Base-by-base conservation (phyloP, 305 asterid species). In the Fraxinus floribunda region DNA sequence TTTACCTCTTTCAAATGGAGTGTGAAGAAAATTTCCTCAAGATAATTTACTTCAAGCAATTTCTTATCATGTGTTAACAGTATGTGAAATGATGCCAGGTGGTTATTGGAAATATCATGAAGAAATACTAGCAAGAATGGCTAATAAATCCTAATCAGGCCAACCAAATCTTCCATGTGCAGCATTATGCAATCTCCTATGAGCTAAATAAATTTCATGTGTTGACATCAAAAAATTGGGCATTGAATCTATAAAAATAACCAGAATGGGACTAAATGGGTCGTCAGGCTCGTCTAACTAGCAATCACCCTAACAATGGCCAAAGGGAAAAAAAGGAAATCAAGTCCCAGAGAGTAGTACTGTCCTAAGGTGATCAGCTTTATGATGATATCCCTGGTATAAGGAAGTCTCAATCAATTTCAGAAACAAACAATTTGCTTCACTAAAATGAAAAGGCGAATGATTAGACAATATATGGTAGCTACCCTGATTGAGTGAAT, bases 401-500 rank as follows among this genome's bases (percentile, higher is more conserved):
- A 22, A 3, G 16, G 29, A 18, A 62, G 30, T 24, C 35, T 10
- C 72, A 64, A 32, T 70, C 30, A 24, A 13, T 24, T 66, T 66
- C 39, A 70, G 41, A 49, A 29, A 71, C 29, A 80, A 82, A 57
- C 18, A 76, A 46, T 29, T 46, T 16, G 72, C 29, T 52, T n/a
- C 60, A 36, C 16, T 35, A 77, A 30, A 46, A 38, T 9, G 79
- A 32, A 44, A 83, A 44, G 79, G 82, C 70, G 29, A 70, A 72
- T 18, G 39, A 62, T 52, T 55, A 44, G 44, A 29, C 46, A 41
- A 78, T 36, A 80, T 72, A 75, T 64, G 49, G 39, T 36, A 39
- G 81, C 83, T 92, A 96, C 98, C 98, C 99, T 39, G 99, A 96
- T 78, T 96, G 99, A 85, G 99, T 96, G 90, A 96, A 96, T 86